Evolutionary conservation across 2,329 filamentous ascomycete genomes (phyloP).

Genomic region (Colletotrichum tropicale): DNA sequence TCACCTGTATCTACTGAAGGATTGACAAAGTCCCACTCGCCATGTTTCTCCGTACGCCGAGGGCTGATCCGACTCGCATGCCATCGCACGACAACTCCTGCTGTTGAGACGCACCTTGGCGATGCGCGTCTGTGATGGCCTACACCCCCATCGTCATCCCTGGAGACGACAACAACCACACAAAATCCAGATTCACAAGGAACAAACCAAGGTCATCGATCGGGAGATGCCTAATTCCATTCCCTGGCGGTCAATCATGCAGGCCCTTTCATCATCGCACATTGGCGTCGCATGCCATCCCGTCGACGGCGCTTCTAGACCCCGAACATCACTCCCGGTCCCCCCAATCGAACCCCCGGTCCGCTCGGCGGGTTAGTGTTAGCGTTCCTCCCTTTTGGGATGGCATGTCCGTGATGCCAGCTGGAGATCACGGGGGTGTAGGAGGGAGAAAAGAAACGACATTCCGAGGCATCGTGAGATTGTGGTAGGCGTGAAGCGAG

Average conservation of each 20-base stretch:
- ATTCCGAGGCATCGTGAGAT: neutral
- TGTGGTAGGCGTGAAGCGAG: neutral
- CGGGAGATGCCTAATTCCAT: neutral
- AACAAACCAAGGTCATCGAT: neutral
- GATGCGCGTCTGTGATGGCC: neutral
- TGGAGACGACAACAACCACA: neutral
- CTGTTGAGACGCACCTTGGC: neutral
- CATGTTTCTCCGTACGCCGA: neutral
- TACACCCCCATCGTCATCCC: neutral
- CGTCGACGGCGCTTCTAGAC: constrained; percentile 10
- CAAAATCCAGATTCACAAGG: neutral
- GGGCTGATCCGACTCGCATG: neutral
- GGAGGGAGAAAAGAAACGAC: neutral
- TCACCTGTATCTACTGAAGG: neutral
- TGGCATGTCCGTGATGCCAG: neutral
- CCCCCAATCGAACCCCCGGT: neutral
- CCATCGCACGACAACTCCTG: neutral
- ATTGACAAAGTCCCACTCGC: neutral
- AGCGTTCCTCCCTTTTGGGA: constrained; percentile 16
- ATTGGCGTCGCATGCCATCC: constrained; percentile 10
- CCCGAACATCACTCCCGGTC: neutral
- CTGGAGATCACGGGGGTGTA: neutral
- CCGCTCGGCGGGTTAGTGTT: neutral
- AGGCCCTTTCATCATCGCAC: constrained; percentile 10
- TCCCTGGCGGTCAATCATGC: constrained; percentile 1